These are phyloP conservation scores for Colletotrichum coccodes DNA, from an alignment of 2,329 filamentous ascomycete genomes.

Conservation along the genomic window DNA sequence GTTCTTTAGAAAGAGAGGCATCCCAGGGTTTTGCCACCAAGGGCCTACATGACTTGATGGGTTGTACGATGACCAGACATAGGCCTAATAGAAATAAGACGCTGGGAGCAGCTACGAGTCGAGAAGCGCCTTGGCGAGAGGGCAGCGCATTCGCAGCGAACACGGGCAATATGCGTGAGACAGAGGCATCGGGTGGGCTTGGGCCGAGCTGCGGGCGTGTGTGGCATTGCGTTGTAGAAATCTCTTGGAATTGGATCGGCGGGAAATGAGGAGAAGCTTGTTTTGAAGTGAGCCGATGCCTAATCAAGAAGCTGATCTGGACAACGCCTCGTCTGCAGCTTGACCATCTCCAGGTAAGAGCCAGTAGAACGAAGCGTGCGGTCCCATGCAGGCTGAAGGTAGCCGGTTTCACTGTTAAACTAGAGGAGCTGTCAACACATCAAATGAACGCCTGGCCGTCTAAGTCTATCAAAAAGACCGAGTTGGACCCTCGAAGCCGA, in stretches of 20 bases:
- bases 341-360: not conserved
- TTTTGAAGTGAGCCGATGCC: not conserved
- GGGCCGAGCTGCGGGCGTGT: not conserved
- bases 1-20: too few relatives aligned
- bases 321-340: not conserved
- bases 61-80: not conserved
- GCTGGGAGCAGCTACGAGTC: not conserved
- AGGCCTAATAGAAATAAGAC: not conserved
- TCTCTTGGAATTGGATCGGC: not conserved
- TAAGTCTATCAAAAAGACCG: not conserved
- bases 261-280: constrained; percentile 3
- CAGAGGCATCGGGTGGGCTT: not conserved
- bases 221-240: not conserved
- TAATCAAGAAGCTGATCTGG: not conserved
- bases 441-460: not conserved
- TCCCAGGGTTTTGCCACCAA: not conserved
- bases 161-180: constrained; percentile 5
- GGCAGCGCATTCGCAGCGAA: not conserved
- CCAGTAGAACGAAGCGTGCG: not conserved
- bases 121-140: too few relatives aligned
- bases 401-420: not conserved
- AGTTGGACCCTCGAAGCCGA: not conserved
- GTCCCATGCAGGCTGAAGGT: not conserved
- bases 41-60: not conserved
- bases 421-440: not conserved